These are phyloP conservation scores for Gynochthodes officinalis DNA, from an alignment of 257 asterid species.

Conservation along the genomic window DNA sequence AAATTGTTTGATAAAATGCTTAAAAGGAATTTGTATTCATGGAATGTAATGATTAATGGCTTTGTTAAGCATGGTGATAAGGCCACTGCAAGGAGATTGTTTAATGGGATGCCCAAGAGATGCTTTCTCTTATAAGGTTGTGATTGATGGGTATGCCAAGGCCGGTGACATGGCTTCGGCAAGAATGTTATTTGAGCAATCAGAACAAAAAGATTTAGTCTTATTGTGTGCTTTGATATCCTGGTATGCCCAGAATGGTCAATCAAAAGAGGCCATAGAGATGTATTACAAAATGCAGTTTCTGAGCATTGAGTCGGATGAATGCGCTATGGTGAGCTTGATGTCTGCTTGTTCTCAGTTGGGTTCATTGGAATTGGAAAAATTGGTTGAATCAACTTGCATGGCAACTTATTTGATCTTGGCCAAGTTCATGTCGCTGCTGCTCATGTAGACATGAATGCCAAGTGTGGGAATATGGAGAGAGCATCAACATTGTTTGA, in stretches of 20 bases:
- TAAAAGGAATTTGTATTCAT: slow-evolving; percentile 41
- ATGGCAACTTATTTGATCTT: slow-evolving; percentile 34
- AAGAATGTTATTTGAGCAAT: slow-evolving; percentile 50
- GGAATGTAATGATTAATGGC: slow-evolving; percentile 66
- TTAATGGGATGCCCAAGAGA: slow-evolving; percentile 48
- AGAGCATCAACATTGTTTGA: too few relatives aligned
- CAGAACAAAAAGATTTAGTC: slow-evolving; percentile 45
- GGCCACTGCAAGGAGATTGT: slow-evolving; percentile 40
- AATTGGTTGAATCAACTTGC: slow-evolving; percentile 52
- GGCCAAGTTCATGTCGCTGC: slow-evolving; percentile 46
- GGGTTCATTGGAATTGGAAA: slow-evolving; percentile 58
- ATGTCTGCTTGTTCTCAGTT: too few relatives aligned
- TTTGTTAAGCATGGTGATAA: slow-evolving; percentile 51
- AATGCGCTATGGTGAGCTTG: slow-evolving; percentile 57
- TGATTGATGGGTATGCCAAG: slow-evolving; percentile 67
- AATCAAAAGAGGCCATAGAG: slow-evolving; percentile 51
- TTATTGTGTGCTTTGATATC: slow-evolving; percentile 69
- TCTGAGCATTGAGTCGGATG: slow-evolving; percentile 51
- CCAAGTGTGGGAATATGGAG: slow-evolving; percentile 73
- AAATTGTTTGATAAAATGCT: slow-evolving; percentile 62
- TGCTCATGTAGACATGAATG: slow-evolving; percentile 71
- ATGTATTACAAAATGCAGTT: slow-evolving; percentile 44
- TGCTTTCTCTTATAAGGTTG: too few relatives aligned
- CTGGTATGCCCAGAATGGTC: slow-evolving; percentile 66
- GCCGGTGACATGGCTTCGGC: slow-evolving; percentile 67